phyloP scores from a whole-genome alignment of 2,329 filamentous ascomycete genomes.

The Aspergillus fumigatus region DNA sequence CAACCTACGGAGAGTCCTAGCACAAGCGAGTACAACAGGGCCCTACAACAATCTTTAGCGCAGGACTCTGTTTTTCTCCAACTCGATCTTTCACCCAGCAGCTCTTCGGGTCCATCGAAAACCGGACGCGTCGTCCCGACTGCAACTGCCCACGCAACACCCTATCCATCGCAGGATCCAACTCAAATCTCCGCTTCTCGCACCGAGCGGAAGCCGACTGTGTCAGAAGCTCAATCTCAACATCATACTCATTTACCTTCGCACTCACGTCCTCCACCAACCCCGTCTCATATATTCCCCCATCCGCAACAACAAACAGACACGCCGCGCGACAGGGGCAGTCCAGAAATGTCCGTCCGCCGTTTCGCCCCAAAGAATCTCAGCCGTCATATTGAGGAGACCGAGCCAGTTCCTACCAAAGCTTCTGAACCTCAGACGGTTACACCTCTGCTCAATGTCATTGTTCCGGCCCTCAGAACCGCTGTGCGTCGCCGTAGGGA shows the following conservation, averaged over 20 bases:
- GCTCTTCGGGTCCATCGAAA: conserved; percentile 13
- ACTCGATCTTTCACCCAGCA: conserved; percentile 26
- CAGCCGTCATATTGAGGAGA: conserved; percentile 9
- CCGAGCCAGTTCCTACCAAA: conserved; percentile 11
- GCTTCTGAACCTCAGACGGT: conserved; percentile 54
- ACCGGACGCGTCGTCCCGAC: conserved; percentile 8
- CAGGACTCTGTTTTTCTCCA: conserved; percentile 39
- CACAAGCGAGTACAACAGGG: conserved; percentile 38
- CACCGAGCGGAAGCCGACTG: conserved; percentile 9
- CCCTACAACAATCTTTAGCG: conserved; percentile 38
- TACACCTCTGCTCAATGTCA: conserved; percentile 83
- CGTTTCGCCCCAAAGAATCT: not conserved
- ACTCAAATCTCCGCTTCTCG: conserved; percentile 16
- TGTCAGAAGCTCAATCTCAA: conserved; percentile 7
- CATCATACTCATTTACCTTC: conserved; percentile 6
- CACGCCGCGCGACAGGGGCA: conserved; percentile 9
- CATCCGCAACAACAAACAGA: conserved; percentile 20
- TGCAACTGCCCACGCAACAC: conserved; percentile 24
- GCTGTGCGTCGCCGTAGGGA: conserved; percentile 74
- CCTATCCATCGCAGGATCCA: conserved; percentile 25
- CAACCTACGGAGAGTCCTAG: conserved; percentile 33
- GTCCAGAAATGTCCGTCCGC: not conserved
- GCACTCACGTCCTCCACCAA: conserved; percentile 35
- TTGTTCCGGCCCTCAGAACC: conserved; percentile 87
- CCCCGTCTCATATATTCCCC: conserved; percentile 54